These are phyloP conservation scores for Laetiporus sulphureus DNA, from an alignment of 1,284 basidiomycete species.

Conservation along the genomic window DNA sequence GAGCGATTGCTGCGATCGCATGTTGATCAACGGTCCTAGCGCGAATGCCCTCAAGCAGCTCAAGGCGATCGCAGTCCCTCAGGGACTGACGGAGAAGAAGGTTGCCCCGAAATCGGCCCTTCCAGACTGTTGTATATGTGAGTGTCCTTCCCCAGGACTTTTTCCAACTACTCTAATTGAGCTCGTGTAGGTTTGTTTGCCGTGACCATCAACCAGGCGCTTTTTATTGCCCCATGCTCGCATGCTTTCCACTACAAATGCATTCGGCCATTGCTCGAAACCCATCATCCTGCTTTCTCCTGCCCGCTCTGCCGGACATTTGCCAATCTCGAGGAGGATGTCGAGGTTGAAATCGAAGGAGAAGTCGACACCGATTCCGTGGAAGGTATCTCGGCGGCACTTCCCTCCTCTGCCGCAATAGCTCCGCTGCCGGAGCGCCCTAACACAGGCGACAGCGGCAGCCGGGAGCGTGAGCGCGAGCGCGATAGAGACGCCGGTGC, in stretches of 20 bases:
- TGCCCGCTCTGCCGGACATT: slow-evolving; percentile 93
- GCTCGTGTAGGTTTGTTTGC: slow-evolving; percentile 68
- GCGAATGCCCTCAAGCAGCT: slow-evolving; percentile 80
- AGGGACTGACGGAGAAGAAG: slow-evolving; percentile 25
- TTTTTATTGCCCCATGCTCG: slow-evolving; percentile 96
- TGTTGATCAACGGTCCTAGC: slow-evolving; percentile 28
- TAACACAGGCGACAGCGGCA: slow-evolving; percentile 16
- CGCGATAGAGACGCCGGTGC: slow-evolving; percentile 34
- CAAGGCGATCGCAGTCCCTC: slow-evolving; percentile 55
- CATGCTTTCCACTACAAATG: slow-evolving; percentile 99
- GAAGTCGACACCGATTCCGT: slow-evolving; percentile 31
- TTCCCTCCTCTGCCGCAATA: slow-evolving; percentile 10
- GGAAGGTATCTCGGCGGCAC: slow-evolving; percentile 21
- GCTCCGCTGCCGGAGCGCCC: slow-evolving; percentile 15
- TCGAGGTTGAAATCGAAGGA: slow-evolving; percentile 83
- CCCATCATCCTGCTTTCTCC: slow-evolving; percentile 90
- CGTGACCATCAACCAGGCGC: slow-evolving; percentile 90
- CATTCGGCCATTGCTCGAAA: slow-evolving; percentile 83
- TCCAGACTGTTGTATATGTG: slow-evolving; percentile 91
- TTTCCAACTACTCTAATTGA: neutral
- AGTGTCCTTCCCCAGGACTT: neutral
- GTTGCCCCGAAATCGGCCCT: slow-evolving; percentile 45
- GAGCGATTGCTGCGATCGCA: slow-evolving; percentile 7
- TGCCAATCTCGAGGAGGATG: slow-evolving; percentile 94
- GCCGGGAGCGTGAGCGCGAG: slow-evolving; percentile 21